These are phyloP conservation scores for Boletus patriciae DNA, from an alignment of 768 basidiomycete species.

Conservation along the genomic window DNA sequence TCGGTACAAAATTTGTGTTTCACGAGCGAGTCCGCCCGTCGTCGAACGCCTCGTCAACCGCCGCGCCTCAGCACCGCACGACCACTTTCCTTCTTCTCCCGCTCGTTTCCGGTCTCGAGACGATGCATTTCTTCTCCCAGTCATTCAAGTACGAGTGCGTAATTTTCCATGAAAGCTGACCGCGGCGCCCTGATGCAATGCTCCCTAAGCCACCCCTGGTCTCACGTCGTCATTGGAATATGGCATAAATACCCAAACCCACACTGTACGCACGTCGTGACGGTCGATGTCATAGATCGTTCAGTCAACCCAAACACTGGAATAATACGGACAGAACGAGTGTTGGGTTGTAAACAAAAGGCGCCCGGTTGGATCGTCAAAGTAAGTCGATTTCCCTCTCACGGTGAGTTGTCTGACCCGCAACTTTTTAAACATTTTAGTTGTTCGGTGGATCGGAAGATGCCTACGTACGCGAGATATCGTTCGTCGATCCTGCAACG, in stretches of 20 bases:
- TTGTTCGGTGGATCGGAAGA: slow-evolving; percentile 91
- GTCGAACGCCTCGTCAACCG: slow-evolving; percentile 1
- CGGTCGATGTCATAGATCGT: slow-evolving; percentile 85
- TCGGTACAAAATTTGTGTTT: slow-evolving; percentile 16
- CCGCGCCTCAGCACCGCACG: slow-evolving; percentile 19
- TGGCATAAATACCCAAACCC: slow-evolving; percentile 97
- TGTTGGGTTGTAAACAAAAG: slow-evolving; percentile 90
- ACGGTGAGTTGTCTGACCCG: slow-evolving; percentile 7
- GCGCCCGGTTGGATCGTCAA: slow-evolving; percentile 91
- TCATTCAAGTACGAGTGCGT: slow-evolving; percentile 82
- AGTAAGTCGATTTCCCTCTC: slow-evolving; percentile 47
- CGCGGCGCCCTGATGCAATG: slow-evolving; percentile 7
- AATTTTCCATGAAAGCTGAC: neutral
- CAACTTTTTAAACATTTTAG: slow-evolving; percentile 38
- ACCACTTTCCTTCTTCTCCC: slow-evolving; percentile 21
- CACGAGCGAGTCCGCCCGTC: slow-evolving; percentile 7
- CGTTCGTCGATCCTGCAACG: slow-evolving; percentile 83
- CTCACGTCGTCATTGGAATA: slow-evolving; percentile 88
- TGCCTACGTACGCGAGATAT: slow-evolving; percentile 92
- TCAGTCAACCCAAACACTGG: slow-evolving; percentile 81
- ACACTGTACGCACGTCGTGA: slow-evolving; percentile 84
- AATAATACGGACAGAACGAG: slow-evolving; percentile 86
- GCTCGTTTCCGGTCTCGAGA: slow-evolving; percentile 25
- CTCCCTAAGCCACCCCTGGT: slow-evolving; percentile 74
- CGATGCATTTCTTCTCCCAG: slow-evolving; percentile 88